phyloP scores from a whole-genome alignment of 345 rosid species.

The Pugionium cornutum region DNA sequence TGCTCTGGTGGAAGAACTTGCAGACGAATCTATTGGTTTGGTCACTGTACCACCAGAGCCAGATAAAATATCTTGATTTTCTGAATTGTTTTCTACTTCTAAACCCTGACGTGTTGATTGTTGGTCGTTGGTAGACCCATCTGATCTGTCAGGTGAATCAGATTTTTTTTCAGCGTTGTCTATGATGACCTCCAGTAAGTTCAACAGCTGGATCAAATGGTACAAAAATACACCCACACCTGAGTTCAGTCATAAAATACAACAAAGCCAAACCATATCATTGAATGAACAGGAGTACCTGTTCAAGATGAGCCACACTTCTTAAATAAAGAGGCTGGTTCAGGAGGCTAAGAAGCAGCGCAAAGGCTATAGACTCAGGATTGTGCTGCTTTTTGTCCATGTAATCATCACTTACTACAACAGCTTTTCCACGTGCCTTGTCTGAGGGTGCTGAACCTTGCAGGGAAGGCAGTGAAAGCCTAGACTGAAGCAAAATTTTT shows the following conservation, averaged over 20 bases:
- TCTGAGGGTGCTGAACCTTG: slow-evolving; percentile 44
- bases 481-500: slow-evolving; percentile 70
- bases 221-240: slow-evolving; percentile 4
- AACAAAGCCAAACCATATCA: slow-evolving; percentile 10
- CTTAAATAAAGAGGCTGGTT: slow-evolving; percentile 89
- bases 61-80: slow-evolving; percentile 44
- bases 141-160: slow-evolving; percentile 52
- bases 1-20: slow-evolving; percentile 44
- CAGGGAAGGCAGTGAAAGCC: slow-evolving; percentile 52
- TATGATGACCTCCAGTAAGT: slow-evolving; percentile 81
- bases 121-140: slow-evolving; percentile 47
- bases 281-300: slow-evolving; percentile 51
- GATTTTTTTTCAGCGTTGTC: slow-evolving; percentile 69
- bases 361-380: slow-evolving; percentile 59
- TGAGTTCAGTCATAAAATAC: slow-evolving; percentile 8
- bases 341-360: slow-evolving; percentile 83
- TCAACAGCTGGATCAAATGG: slow-evolving; percentile 64
- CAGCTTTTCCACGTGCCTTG: slow-evolving; percentile 70
- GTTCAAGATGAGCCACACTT: slow-evolving; percentile 96
- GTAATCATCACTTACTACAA: slow-evolving; percentile 57
- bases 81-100: slow-evolving; percentile 48
- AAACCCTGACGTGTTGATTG: slow-evolving; percentile 45
- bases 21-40: slow-evolving; percentile 46
- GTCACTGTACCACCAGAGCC: slow-evolving; percentile 46
- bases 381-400: slow-evolving; percentile 38